Conservation (phyloP, 768 basidiomycete genomes). For the Daedaleopsis nitida region DNA sequence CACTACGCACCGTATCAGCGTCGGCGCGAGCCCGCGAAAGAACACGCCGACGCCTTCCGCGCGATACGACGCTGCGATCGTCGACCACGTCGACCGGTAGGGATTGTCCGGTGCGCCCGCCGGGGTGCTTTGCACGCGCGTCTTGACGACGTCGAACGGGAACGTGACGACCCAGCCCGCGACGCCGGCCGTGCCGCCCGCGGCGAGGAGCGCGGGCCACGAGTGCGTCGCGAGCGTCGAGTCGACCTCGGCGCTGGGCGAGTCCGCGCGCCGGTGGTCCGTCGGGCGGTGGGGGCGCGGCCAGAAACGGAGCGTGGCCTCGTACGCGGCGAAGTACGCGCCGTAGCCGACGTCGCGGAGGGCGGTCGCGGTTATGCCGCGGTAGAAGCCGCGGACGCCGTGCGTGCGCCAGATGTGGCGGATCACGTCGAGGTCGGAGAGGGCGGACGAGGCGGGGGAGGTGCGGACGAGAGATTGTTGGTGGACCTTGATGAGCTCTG, state of each 20-base stretch:
- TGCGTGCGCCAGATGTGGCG: conserved; percentile 52
- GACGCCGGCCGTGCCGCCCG: conserved; percentile 77
- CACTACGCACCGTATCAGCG: conserved; percentile 67
- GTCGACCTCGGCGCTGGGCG: conserved; percentile 45
- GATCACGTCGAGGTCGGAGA: conserved; percentile 50
- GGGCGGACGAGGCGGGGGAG: conserved; percentile 23
- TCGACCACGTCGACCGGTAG: conserved; percentile 59
- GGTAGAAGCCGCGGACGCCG: conserved; percentile 71
- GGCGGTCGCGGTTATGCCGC: conserved; percentile 74
- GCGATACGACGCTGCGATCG: conserved; percentile 60
- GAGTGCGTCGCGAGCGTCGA: conserved; percentile 34
- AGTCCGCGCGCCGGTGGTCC: conserved; percentile 29
- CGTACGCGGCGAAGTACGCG: conserved; percentile 76
- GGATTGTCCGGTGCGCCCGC: conserved; percentile 40
- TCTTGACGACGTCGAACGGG: conserved; percentile 89
- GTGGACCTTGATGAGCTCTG: conserved; percentile 87
- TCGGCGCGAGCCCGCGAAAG: conserved; percentile 76
- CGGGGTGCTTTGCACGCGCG: conserved; percentile 69
- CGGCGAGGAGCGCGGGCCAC: conserved; percentile 66
- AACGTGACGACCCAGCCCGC: conserved; percentile 83
- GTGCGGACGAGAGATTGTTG: conserved; percentile 55
- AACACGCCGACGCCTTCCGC: conserved; percentile 71
- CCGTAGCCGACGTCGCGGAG: conserved; percentile 83
- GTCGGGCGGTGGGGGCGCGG: conserved; percentile 24
- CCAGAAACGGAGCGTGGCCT: conserved; percentile 60